Evolutionary conservation across 2,329 filamentous ascomycete genomes (phyloP).

Genomic region (Amylocarpus encephaloides): DNA sequence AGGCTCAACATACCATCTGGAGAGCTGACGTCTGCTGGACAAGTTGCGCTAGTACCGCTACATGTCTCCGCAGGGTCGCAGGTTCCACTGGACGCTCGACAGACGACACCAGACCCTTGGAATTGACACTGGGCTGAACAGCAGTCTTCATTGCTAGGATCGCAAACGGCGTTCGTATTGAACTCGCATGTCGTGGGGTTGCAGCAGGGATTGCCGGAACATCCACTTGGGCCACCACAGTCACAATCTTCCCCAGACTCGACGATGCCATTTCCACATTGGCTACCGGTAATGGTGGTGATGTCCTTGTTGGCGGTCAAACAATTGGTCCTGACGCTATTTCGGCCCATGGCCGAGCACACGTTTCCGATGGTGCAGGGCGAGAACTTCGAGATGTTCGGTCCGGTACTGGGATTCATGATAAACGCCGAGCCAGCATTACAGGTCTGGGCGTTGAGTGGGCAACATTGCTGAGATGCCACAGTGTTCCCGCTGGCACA

Average conservation of each 20-base stretch:
- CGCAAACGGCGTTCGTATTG: constrained; percentile 64
- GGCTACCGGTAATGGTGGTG: constrained; percentile 70
- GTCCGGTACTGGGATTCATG: constrained; percentile 88
- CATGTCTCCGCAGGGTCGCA: constrained; percentile 88
- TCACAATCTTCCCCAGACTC: constrained; percentile 93
- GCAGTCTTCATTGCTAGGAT: constrained; percentile 75
- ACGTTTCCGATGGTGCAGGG: constrained; percentile 89
- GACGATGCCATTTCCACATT: constrained; percentile 96
- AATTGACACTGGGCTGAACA: constrained; percentile 64
- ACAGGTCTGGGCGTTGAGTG: constrained; percentile 60
- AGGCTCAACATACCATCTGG: constrained; percentile 50
- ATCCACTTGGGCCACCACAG: constrained; percentile 72
- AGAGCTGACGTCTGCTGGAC: constrained; percentile 65
- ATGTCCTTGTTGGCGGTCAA: constrained; percentile 82
- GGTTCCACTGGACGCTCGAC: constrained; percentile 68
- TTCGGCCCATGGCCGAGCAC: constrained; percentile 74
- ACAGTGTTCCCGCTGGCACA: constrained; percentile 59
- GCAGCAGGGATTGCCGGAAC: constrained; percentile 74
- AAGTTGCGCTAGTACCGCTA: constrained; percentile 63
- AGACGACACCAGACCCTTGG: constrained; percentile 62
- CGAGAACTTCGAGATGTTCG: constrained; percentile 72
- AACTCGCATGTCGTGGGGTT: constrained; percentile 83
- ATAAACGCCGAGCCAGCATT: constrained; percentile 75
- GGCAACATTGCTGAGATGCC: constrained; percentile 68
- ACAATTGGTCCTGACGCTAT: constrained; percentile 70